Evolutionary conservation across 2,329 filamentous ascomycete genomes (phyloP), one percentile per base, ranked within the genome.

Genomic region (Tolypocladium tundrense): DNA sequence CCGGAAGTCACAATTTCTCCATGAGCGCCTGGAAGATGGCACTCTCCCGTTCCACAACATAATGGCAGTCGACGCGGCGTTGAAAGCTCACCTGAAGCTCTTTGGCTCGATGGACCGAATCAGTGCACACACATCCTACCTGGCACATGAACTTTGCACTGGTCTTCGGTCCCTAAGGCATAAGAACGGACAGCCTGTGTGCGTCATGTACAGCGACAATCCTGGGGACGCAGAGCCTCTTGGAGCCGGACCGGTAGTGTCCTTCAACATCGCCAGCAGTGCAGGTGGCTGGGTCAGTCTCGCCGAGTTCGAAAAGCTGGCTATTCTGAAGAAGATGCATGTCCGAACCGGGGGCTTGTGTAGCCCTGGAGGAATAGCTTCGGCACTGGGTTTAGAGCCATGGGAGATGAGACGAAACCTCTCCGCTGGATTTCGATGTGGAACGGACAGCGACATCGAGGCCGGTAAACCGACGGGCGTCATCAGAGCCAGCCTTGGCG

Each of bases 1-100:
- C 1, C 80, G 82, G 43, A 97, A 96, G 69, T 77, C 80, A 8
- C 74, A 80, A 31, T 82, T 82, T 37, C 74, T 96, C 3, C 93
- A 97, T 67, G 88, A 92, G 60, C 82, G 84, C 41, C 77, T 97
- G 2, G 93, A 99, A 70, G 93, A 99, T 69, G 94, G 93, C 1
- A 97, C 93, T 0, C 71, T 97, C 4, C 91, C 93, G 0, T 87
- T 97, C 57, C 94, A 97, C 70, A 96, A 75, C 68, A 97, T 99
- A 62, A 78, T 96, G 57, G 93, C 92, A 2, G 75, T 96, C 9
- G 87, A 88, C 63, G 77, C 83, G 16, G 93, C 92, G 0, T 78
- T 97, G 63, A 76, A 83, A 33, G 78, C 85, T 0, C 90, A 97
- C 66, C 62, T 73, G 53, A 77, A 78, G 24, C 73, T 97, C 0